These are phyloP conservation scores for Jatropha multifida DNA, from an alignment of 441 rosid genomes.

Conservation along the genomic window DNA sequence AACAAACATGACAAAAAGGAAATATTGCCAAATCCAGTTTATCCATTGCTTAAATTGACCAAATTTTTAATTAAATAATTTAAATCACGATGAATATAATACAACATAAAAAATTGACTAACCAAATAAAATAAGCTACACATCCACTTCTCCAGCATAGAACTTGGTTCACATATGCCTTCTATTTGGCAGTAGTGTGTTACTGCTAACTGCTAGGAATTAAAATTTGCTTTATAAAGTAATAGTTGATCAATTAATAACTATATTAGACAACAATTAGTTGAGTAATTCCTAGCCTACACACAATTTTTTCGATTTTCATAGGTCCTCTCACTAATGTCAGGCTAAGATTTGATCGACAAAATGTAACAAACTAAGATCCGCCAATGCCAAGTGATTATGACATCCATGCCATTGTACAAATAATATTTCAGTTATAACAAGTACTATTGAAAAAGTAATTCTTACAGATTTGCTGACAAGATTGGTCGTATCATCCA, in stretches of 20 bases:
- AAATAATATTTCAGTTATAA: background rate
- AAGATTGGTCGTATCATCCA: slow-evolving; percentile 76
- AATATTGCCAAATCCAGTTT: background rate
- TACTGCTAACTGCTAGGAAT: background rate
- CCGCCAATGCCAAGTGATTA: background rate
- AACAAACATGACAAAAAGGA: background rate
- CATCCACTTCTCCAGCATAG: background rate
- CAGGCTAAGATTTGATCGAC: background rate
- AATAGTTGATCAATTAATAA: background rate
- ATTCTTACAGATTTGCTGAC: slow-evolving; percentile 64
- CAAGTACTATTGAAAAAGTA: slow-evolving; percentile 7
- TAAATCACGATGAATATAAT: background rate
- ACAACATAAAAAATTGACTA: background rate
- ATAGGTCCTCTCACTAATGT: background rate
- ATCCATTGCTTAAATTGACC: background rate
- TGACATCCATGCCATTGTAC: background rate
- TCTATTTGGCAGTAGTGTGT: background rate
- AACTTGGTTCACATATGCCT: background rate
- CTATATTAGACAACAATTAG: background rate
- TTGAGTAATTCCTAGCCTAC: background rate
- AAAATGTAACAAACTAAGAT: background rate
- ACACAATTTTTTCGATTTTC: background rate
- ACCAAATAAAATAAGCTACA: background rate
- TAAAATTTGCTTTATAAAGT: background rate
- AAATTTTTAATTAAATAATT: background rate